Conservation (phyloP, 75 land plant species). For the Gnetum montanum region DNA sequence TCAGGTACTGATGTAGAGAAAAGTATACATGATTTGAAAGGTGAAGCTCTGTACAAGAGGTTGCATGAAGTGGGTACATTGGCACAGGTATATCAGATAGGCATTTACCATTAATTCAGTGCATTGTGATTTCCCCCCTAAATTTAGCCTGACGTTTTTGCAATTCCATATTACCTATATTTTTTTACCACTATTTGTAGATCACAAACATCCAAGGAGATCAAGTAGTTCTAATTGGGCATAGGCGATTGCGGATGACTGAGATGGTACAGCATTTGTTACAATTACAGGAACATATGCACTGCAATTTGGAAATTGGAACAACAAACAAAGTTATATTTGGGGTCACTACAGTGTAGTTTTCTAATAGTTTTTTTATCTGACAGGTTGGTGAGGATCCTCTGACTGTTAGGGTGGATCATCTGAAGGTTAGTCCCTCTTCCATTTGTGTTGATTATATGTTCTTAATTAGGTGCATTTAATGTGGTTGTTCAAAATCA, state of each 20-base stretch:
- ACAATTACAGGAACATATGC: too few relatives aligned
- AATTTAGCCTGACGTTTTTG: too few relatives aligned
- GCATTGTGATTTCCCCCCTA: too few relatives aligned
- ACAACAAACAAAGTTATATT: too few relatives aligned
- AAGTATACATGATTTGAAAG: slow-evolving; percentile 52
- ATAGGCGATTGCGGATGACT: slow-evolving; percentile 79
- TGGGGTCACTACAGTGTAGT: too few relatives aligned
- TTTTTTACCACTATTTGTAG: slow-evolving; percentile 34
- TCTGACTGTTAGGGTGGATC: slow-evolving; percentile 78
- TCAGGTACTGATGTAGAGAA: slow-evolving; percentile 58
- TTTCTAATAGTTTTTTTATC: background rate
- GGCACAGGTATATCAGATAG: slow-evolving; percentile 61
- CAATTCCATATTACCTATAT: too few relatives aligned
- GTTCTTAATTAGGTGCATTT: too few relatives aligned
- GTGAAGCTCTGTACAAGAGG: slow-evolving; percentile 69
- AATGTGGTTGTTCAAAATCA: too few relatives aligned
- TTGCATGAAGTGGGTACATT: slow-evolving; percentile 95
- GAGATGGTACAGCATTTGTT: slow-evolving; percentile 54
- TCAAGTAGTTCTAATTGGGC: slow-evolving; percentile 86
- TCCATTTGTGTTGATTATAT: too few relatives aligned
- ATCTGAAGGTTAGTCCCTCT: slow-evolving; percentile 70
- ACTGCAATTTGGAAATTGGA: too few relatives aligned
- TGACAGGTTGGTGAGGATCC: slow-evolving; percentile 74
- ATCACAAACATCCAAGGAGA: slow-evolving; percentile 72
- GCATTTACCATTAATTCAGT: slow-evolving; percentile 1